Evolutionary conservation across 768 basidiomycete genomes (phyloP), one percentile per base, ranked within the genome.

Genomic region (Mycena leptocephala): DNA sequence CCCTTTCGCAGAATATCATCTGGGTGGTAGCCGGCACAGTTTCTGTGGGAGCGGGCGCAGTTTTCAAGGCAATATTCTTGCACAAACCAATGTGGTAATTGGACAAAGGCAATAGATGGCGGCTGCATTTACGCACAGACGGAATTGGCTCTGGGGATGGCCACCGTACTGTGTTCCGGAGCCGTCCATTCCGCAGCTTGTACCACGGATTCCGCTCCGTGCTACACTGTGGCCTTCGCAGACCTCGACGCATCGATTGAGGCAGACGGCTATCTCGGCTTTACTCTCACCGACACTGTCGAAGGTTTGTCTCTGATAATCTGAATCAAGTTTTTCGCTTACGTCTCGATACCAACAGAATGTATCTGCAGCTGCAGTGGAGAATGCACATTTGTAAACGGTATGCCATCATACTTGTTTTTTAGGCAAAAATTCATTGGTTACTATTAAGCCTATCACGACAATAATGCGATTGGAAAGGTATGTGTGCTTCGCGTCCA

Each of bases 231-330:
- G 0, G 70, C 70, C 5, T 78, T 78, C 53, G 20, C 41, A 18
- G 58, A 72, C 46, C 69, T 78, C 16, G 26, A 73, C 14, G 77
- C 33, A 0, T 74, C 77, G 24, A 68, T 78, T 30, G 46, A 68
- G 10, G 77, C 24, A 35, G 69, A 75, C 53, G 77, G 75, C 61
- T 78, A 65, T 41, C 64, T 78, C 62, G 68, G 46, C 30, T 78
- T 41, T 43, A 67, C 48, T 32, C 53, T 78, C 14, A 67, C 70
- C n/a, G 74, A 78, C 46, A 75, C 68, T 22, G 74, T 78, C 30
- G 69, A 78, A 2, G 77, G 77, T 75, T 26, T n/a, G 77, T 67
- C 3, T 32, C 4, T 1, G 3, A 33, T 53, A 51, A 39, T 68
- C 32, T 61, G 1, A 35, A 33, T 43, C 24, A 24, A 2, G 55